Percentiles rank a stretch among this genome's conserved stretches.
These are phyloP conservation scores for Phytophthora cryptogea DNA, from an alignment of 352 stramenopile genomes.

Conservation along the genomic window DNA sequence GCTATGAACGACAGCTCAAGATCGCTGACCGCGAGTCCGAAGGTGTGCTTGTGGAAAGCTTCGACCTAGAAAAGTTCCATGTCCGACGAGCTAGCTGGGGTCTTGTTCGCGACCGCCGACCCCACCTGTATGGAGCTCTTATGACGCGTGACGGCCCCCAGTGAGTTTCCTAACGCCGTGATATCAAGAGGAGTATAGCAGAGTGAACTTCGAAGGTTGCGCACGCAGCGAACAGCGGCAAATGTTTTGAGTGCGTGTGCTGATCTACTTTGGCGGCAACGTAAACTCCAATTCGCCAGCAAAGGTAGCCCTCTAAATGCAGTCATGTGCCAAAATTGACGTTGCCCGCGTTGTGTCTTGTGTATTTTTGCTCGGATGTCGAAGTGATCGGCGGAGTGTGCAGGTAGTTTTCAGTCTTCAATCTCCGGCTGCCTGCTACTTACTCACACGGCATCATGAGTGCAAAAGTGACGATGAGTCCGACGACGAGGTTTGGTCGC, in stretches of 20 bases:
- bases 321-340: slow-evolving; percentile 27
- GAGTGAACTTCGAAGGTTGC: slow-evolving; percentile 10
- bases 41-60: slow-evolving; percentile 86
- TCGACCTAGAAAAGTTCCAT: slow-evolving; percentile 87
- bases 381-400: slow-evolving; percentile 17
- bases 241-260: slow-evolving; percentile 13
- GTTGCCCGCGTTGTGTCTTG: slow-evolving; percentile 22
- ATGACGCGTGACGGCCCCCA: slow-evolving; percentile 79
- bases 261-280: slow-evolving; percentile 12
- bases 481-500: slow-evolving; percentile 13
- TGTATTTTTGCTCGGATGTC: slow-evolving; percentile 30
- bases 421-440: slow-evolving; percentile 1
- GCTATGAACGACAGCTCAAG: slow-evolving; percentile 59
- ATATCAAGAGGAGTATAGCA: slow-evolving; percentile 7
- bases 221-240: slow-evolving; percentile 6
- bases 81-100: slow-evolving; percentile 87
- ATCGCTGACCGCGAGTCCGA: slow-evolving; percentile 87
- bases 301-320: slow-evolving; percentile 27
- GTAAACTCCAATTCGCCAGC: slow-evolving; percentile 7
- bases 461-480: slow-evolving; percentile 10
- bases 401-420: slow-evolving; percentile 4
- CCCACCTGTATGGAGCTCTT: slow-evolving; percentile 81
- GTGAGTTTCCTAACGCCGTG: slow-evolving; percentile 19
- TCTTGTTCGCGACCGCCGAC: slow-evolving; percentile 85
- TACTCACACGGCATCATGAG: slow-evolving; percentile 12